Evolutionary conservation across 805 yeast species (phyloP).

Genomic region (Candida ponderosae): DNA sequence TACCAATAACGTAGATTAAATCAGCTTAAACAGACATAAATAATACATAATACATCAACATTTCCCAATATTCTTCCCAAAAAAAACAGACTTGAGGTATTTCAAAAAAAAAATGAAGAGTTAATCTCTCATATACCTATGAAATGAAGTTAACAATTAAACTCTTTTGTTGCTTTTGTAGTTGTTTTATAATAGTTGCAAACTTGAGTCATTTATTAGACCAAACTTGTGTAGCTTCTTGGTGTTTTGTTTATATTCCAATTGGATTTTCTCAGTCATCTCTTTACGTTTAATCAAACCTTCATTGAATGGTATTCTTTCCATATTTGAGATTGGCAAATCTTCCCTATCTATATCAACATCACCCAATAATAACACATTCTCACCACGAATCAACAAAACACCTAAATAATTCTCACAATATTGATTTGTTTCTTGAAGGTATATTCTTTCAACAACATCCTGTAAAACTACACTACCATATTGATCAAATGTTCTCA

Average conservation of each 20-base stretch:
- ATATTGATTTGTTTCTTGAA: constrained; percentile 44
- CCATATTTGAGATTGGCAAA: constrained; percentile 47
- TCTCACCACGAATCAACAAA: constrained; percentile 90
- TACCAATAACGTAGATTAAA: no score
- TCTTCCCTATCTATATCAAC: constrained; percentile 85
- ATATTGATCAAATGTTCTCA: constrained; percentile 93
- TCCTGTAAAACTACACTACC: constrained; percentile 88
- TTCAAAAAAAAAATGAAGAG: no score
- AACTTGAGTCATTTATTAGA: constrained; percentile 38
- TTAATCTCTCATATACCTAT: no score
- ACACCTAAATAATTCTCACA: constrained; percentile 79
- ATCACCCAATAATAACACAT: constrained; percentile 90
- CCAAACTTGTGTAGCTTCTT: constrained; percentile 46
- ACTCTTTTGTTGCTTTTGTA: no score
- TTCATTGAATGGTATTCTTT: constrained; percentile 50
- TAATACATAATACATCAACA: not conserved
- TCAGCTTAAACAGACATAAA: no score
- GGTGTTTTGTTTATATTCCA: constrained; percentile 35
- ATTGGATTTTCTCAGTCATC: constrained; percentile 25
- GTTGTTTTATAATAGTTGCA: not conserved
- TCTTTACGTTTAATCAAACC: constrained; percentile 41
- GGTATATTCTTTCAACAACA: constrained; percentile 76
- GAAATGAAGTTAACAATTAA: no score
- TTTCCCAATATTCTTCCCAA: no score
- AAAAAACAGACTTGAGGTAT: no score